A percentile compares a stretch with the other conserved stretches of the same genome.
These are phyloP conservation scores for Solanum lignicaule DNA, from an alignment of 257 asterid species.

Conservation along the genomic window DNA sequence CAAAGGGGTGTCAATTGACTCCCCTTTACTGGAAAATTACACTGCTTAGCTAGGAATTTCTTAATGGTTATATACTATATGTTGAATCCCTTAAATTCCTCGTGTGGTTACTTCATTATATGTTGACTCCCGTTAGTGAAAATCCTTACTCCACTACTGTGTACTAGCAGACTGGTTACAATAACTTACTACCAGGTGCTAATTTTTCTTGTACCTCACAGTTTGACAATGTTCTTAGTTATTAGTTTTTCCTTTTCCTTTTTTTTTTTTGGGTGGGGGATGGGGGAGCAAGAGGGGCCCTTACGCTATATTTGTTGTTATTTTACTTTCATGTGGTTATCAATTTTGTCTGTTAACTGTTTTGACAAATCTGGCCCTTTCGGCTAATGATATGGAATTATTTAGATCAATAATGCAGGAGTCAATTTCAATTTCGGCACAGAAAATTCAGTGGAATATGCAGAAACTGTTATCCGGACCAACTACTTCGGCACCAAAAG, in stretches of 20 bases:
- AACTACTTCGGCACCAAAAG: slow-evolving; percentile 83
- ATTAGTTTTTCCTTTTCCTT: not conserved
- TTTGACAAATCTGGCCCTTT: not conserved
- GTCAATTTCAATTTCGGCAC: slow-evolving; percentile 65
- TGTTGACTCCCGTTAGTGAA: not conserved
- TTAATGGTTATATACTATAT: not conserved
- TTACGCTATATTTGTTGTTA: not conserved
- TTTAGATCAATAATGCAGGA: slow-evolving; percentile 89
- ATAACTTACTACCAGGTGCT: not conserved
- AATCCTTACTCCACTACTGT: not conserved
- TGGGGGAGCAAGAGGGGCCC: not conserved
- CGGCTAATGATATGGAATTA: slow-evolving; percentile 6
- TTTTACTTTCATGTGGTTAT: not conserved
- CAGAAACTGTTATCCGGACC: slow-evolving; percentile 60
- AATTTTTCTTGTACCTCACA: not conserved
- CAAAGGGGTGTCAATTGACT: not conserved
- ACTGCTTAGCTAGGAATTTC: not conserved
- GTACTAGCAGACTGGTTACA: no score
- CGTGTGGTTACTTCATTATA: not conserved
- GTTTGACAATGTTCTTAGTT: not conserved
- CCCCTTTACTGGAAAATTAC: not conserved
- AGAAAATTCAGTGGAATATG: slow-evolving; percentile 60
- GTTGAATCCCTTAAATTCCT: not conserved
- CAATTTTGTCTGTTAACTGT: not conserved
- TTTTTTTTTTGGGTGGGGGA: not conserved